These are phyloP conservation scores for Aspergillus campestris DNA, from an alignment of 495 filamentous ascomycete genomes.

Conservation along the genomic window DNA sequence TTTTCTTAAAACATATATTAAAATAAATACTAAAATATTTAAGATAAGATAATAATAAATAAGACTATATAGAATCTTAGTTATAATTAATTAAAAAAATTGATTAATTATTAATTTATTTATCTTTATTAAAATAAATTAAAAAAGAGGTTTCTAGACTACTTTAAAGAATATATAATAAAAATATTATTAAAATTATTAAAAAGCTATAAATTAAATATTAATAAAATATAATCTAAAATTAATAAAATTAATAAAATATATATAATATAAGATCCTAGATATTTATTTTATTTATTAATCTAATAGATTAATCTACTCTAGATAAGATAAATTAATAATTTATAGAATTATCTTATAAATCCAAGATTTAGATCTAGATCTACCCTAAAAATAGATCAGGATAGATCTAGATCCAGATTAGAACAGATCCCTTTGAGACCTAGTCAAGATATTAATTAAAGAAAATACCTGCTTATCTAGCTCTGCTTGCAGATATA, in stretches of 20 bases:
- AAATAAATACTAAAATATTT: slow-evolving; percentile 4
- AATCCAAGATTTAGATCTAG: too few species aligned
- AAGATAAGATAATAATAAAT: slow-evolving; percentile 8
- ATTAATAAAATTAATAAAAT: not conserved
- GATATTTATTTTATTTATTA: not conserved
- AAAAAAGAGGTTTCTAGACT: not conserved
- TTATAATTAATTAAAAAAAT: not conserved
- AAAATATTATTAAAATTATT: not conserved
- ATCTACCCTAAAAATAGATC: too few species aligned
- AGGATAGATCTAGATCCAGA: too few species aligned
- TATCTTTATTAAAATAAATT: not conserved
- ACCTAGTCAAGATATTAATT: too few species aligned
- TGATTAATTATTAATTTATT: not conserved
- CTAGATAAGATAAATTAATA: too few species aligned
- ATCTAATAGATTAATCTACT: not conserved
- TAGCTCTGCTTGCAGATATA: too few species aligned
- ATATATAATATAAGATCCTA: not conserved
- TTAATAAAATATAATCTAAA: not conserved
- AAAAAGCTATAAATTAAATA: slow-evolving; percentile 2
- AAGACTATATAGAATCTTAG: slow-evolving; percentile 1
- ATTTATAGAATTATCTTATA: slow-evolving; percentile 1
- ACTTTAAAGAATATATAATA: not conserved
- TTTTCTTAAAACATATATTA: too few species aligned
- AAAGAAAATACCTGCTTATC: too few species aligned
- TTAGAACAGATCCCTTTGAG: too few species aligned